A percentile compares a stretch with the other conserved stretches of the same genome.
Conservation (phyloP, 768 basidiomycete genomes). For the Pleurotus cornucopiae region DNA sequence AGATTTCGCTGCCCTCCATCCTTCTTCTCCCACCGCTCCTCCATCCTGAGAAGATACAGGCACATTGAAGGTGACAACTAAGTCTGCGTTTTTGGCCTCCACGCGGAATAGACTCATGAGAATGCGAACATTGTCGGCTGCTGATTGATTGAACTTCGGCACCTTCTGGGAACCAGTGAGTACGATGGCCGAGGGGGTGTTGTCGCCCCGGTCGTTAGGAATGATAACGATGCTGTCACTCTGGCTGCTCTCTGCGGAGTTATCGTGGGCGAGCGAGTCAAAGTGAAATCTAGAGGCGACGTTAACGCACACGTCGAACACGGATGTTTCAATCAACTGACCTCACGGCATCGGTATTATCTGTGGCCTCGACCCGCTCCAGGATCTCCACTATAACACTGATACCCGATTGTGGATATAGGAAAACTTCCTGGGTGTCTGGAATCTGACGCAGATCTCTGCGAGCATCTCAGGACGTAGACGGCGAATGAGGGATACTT, state of each 20-base stretch:
- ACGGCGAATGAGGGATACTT: constrained; percentile 1
- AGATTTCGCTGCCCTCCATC: constrained; percentile 28
- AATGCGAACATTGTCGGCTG: constrained; percentile 68
- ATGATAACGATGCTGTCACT: constrained; percentile 39
- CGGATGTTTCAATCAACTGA: constrained; percentile 28
- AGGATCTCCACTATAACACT: constrained; percentile 87
- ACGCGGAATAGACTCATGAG: constrained; percentile 81
- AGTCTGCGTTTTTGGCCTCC: constrained; percentile 63
- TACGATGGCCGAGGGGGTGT: constrained; percentile 55
- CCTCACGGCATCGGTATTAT: constrained; percentile 65
- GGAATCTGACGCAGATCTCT: constrained; percentile 78
- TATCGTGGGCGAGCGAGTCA: constrained; percentile 87
- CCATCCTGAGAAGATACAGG: constrained; percentile 50
- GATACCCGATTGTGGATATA: constrained; percentile 62
- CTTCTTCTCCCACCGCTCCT: constrained; percentile 36
- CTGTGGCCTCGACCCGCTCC: constrained; percentile 57
- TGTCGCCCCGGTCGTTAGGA: constrained; percentile 37
- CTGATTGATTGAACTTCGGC: constrained; percentile 66
- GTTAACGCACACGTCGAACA: constrained; percentile 9
- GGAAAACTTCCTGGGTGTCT: constrained; percentile 91
- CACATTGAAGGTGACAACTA: constrained; percentile 83
- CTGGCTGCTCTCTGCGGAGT: constrained; percentile 52
- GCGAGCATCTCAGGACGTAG: constrained; percentile 4
- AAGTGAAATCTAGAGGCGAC: constrained; percentile 75
- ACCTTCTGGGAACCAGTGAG: constrained; percentile 70